phyloP scores from a whole-genome alignment of 129 eudicot genomes.

The Lactuca sativa region DNA sequence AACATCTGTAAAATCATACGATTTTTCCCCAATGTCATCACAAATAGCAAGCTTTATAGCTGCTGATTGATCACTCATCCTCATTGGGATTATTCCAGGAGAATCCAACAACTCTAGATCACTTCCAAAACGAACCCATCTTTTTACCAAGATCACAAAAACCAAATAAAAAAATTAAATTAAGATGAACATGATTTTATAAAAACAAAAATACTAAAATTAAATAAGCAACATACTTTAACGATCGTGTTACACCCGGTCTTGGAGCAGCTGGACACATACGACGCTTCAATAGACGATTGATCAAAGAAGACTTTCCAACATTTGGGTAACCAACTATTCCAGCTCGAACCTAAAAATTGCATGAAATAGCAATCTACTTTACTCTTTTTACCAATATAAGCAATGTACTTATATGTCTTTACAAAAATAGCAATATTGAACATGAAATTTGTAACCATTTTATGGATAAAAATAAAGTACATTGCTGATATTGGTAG shows the following conservation, averaged over 20 bases:
- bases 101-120: constrained; percentile 93
- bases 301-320: constrained; percentile 91
- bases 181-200: not conserved
- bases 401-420: not conserved
- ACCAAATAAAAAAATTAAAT: constrained; percentile 12
- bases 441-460: no score
- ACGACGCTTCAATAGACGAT: constrained; percentile 90
- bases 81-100: constrained; percentile 97
- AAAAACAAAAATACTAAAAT: constrained; percentile 13
- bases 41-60: constrained; percentile 98
- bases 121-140: constrained; percentile 94
- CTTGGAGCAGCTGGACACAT: constrained; percentile 99
- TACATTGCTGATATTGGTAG: not conserved
- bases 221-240: constrained; percentile 52
- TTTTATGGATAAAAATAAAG: no score
- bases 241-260: constrained; percentile 96
- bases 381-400: not conserved
- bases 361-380: not conserved
- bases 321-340: constrained; percentile 97
- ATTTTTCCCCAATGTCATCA: constrained; percentile 96
- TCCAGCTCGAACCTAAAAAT: constrained; percentile 88
- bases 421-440: not conserved
- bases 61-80: constrained; percentile 94
- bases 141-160: constrained; percentile 40
- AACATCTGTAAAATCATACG: constrained; percentile 78